These are phyloP conservation scores for Saccharomyces hybrid DNA, from an alignment of 1,139 yeast species.

Conservation along the genomic window DNA sequence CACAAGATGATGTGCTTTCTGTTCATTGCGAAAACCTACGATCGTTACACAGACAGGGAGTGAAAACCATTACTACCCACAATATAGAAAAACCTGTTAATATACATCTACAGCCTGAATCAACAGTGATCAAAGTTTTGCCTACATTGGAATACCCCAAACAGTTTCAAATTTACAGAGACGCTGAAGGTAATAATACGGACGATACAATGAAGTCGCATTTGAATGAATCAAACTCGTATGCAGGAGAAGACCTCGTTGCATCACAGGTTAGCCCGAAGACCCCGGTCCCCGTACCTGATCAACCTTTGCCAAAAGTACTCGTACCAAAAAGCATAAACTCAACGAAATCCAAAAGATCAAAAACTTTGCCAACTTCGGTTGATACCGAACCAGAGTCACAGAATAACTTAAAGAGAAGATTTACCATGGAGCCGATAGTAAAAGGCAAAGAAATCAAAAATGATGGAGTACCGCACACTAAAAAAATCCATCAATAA, in stretches of 20 bases:
- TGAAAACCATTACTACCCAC: background rate
- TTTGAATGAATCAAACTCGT: background rate
- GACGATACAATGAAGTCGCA: background rate
- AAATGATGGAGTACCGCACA: background rate
- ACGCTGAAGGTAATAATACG: background rate
- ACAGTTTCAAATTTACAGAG: background rate
- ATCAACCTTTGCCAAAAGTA: slow-evolving; percentile 24
- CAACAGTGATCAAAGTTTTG: background rate
- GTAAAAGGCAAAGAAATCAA: background rate
- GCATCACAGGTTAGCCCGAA: slow-evolving; percentile 11
- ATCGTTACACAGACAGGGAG: background rate
- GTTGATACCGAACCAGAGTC: slow-evolving; percentile 2
- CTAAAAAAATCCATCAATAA: background rate
- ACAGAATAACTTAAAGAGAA: slow-evolving; percentile 14
- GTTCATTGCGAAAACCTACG: slow-evolving; percentile 3
- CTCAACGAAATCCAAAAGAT: slow-evolving; percentile 13
- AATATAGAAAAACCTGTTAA: background rate
- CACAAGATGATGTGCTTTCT: slow-evolving; percentile 11
- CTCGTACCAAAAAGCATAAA: slow-evolving; percentile 22
- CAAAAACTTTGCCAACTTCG: slow-evolving; percentile 9
- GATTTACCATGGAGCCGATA: slow-evolving; percentile 8
- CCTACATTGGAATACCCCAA: background rate
- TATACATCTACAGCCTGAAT: background rate
- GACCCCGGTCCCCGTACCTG: slow-evolving; percentile 30
- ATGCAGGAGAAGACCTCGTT: no score